Conservation (phyloP, 2,329 filamentous ascomycete genomes). For the Cercospora sp. region DNA sequence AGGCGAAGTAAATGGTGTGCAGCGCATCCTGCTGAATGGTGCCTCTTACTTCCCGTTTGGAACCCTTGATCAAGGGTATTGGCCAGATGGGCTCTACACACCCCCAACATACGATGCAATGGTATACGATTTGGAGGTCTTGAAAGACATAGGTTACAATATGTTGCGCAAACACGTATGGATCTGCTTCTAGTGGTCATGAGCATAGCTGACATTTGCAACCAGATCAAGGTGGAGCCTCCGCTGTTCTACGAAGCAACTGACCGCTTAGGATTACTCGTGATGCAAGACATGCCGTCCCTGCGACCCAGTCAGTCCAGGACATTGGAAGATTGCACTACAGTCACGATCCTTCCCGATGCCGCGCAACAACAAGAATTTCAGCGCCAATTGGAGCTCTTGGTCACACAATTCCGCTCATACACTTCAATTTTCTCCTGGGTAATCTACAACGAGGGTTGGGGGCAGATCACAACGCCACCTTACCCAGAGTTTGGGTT, state of each 20-base stretch:
- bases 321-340: conserved; percentile 34
- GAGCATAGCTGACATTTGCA: background rate
- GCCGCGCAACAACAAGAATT: conserved; percentile 63
- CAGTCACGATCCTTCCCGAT: conserved; percentile 39
- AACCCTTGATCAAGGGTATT: conserved; percentile 67
- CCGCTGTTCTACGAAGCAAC: conserved; percentile 68
- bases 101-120: conserved; percentile 67
- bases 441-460: conserved; percentile 72
- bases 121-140: conserved; percentile 62
- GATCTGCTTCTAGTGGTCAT: background rate
- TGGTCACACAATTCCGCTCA: conserved; percentile 64
- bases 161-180: conserved; percentile 65
- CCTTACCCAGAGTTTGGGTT: conserved; percentile 57
- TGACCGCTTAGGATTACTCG: conserved; percentile 64
- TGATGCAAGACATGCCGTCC: conserved; percentile 73
- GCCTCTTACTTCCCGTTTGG: conserved; percentile 68
- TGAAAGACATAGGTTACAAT: conserved; percentile 69
- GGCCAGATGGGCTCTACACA: conserved; percentile 68
- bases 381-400: conserved; percentile 60
- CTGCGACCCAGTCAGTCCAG: conserved; percentile 47
- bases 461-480: conserved; percentile 59
- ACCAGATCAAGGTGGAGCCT: conserved; percentile 63
- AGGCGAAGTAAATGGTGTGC: conserved; percentile 58
- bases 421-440: conserved; percentile 66
- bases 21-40: conserved; percentile 66